Evolutionary conservation across 768 basidiomycete genomes (phyloP).

Genomic region (Suillus variegatus): DNA sequence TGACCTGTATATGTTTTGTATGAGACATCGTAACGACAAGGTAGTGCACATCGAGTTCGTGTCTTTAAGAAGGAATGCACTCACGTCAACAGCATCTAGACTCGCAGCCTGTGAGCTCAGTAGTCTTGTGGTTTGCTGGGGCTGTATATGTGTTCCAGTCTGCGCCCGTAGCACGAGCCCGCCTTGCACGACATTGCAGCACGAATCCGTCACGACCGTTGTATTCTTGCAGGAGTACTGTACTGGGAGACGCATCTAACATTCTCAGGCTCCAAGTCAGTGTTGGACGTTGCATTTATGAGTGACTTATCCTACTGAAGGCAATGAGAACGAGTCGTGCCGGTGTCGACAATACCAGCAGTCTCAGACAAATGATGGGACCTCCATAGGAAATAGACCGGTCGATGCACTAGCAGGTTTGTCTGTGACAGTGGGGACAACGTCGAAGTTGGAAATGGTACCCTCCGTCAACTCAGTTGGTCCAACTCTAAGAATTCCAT

Average conservation of each 20-base stretch:
- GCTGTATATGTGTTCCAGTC: slow-evolving; percentile 68
- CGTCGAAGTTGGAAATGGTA: too few relatives aligned
- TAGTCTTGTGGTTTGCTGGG: slow-evolving; percentile 62
- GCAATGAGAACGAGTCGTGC: too few relatives aligned
- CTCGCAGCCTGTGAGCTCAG: slow-evolving; percentile 80
- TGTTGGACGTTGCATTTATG: too few relatives aligned
- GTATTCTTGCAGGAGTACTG: slow-evolving; percentile 70
- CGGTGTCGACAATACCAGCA: too few relatives aligned
- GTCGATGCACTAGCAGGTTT: too few relatives aligned
- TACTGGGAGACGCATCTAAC: slow-evolving; percentile 31
- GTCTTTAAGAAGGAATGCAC: slow-evolving; percentile 25
- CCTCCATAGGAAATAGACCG: too few relatives aligned
- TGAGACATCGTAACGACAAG: not conserved
- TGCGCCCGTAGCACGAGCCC: slow-evolving; percentile 68
- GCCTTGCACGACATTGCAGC: slow-evolving; percentile 66
- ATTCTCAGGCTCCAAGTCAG: too few relatives aligned
- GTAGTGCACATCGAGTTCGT: not conserved
- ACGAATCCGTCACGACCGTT: slow-evolving; percentile 54
- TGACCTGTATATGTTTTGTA: slow-evolving; percentile 42
- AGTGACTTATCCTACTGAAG: too few relatives aligned
- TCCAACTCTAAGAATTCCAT: too few relatives aligned
- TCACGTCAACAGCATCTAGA: slow-evolving; percentile 76
- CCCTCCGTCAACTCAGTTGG: too few relatives aligned
- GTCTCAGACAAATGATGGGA: too few relatives aligned
- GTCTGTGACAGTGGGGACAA: too few relatives aligned